Evolutionary conservation across 163 green algal species (phyloP).

Genomic region (Scenedesmus sp.): DNA sequence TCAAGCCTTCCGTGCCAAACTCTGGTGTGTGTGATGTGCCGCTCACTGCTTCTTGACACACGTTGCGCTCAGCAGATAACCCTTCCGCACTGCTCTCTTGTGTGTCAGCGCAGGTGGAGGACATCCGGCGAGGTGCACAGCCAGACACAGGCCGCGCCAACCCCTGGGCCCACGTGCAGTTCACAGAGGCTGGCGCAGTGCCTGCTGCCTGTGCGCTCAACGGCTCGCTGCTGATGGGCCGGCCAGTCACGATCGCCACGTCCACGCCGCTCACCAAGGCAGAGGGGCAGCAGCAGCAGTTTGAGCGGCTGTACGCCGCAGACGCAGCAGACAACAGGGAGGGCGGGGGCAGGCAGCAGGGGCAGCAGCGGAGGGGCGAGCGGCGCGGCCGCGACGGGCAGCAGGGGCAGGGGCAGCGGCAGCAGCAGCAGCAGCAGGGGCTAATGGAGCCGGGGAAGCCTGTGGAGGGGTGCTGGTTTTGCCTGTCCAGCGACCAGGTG

Average conservation of each 20-base stretch:
- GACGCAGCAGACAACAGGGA: background rate
- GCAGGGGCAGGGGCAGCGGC: background rate
- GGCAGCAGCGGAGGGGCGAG: background rate
- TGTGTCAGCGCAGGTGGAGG: background rate
- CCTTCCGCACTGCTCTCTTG: background rate
- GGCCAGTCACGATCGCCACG: constrained; percentile 34
- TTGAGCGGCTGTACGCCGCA: background rate
- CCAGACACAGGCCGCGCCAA: constrained; percentile 1
- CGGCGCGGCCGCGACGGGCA: background rate
- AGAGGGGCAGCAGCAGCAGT: background rate
- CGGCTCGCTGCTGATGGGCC: constrained; percentile 30
- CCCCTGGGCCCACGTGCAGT: constrained; percentile 45
- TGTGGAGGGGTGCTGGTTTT: constrained; percentile 96
- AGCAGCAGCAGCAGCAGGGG: constrained; percentile 28
- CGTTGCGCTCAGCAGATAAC: too few relatives aligned
- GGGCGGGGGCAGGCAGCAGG: background rate
- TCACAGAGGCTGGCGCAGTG: constrained; percentile 28
- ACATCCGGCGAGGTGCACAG: constrained; percentile 16
- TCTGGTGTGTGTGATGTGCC: background rate
- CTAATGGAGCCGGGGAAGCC: constrained; percentile 67
- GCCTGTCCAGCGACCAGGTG: constrained; percentile 80
- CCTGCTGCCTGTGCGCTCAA: constrained; percentile 41
- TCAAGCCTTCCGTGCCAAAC: constrained; percentile 1
- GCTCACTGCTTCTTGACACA: constrained; percentile 8
- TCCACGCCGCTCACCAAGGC: constrained; percentile 27